Evolutionary conservation across 352 stramenopile species (phyloP).

Genomic region (Phytophthora sp.): DNA sequence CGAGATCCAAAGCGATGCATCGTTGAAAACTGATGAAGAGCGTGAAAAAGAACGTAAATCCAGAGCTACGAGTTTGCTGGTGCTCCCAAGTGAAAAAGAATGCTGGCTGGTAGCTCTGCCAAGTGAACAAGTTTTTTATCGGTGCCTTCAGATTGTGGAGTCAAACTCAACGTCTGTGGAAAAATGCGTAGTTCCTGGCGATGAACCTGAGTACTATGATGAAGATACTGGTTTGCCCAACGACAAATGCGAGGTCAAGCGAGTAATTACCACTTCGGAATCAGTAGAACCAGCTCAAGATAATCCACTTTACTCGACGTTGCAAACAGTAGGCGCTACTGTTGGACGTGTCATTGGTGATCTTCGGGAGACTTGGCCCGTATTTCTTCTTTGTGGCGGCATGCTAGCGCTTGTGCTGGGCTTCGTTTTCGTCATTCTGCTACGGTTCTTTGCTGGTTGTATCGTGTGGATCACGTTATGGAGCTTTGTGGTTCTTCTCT

Average conservation of each 20-base stretch:
- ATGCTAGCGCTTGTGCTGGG: constrained; percentile 58
- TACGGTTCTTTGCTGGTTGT: constrained; percentile 75
- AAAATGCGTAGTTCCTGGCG: constrained; percentile 72
- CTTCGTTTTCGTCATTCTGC: constrained; percentile 71
- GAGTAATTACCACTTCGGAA: constrained; percentile 59
- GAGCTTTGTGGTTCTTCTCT: constrained; percentile 65
- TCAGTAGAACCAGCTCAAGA: constrained; percentile 60
- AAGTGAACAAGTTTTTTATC: constrained; percentile 75
- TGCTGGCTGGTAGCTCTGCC: constrained; percentile 78
- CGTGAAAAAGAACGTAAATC: constrained; percentile 53
- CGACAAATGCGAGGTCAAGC: constrained; percentile 78
- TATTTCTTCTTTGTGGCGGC: constrained; percentile 58
- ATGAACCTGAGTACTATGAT: constrained; percentile 75
- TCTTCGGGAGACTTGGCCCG: constrained; percentile 59
- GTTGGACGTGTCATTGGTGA: constrained; percentile 74
- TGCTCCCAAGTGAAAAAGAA: constrained; percentile 37
- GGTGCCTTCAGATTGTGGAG: constrained; percentile 76
- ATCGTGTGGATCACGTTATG: constrained; percentile 80
- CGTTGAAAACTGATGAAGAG: constrained; percentile 43
- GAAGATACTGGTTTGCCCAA: constrained; percentile 61
- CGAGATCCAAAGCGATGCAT: constrained; percentile 43
- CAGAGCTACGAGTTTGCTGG: constrained; percentile 34
- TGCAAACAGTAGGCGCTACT: constrained; percentile 57
- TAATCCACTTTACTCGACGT: constrained; percentile 76
- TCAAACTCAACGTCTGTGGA: constrained; percentile 65